Evolutionary conservation across 208 protist species (phyloP).

Genomic region (Leishmania major): DNA sequence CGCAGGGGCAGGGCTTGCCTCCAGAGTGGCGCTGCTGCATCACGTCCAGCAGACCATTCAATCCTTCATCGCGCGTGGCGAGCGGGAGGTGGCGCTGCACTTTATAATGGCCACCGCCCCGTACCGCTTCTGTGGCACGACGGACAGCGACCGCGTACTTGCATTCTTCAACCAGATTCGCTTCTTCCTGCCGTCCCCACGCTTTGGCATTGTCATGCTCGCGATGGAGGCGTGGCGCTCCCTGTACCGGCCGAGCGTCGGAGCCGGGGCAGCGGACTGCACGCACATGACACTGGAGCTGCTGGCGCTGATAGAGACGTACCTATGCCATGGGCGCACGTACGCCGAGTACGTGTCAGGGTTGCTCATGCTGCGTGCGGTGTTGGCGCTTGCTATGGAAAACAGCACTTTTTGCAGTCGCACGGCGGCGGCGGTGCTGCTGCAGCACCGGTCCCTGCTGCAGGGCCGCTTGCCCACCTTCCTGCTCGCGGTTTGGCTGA

Average conservation of each 20-base stretch:
- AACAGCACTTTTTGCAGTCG: slow-evolving; percentile 10
- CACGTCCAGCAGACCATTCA: slow-evolving; percentile 50
- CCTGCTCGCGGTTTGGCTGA: slow-evolving; percentile 55
- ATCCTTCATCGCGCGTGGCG: slow-evolving; percentile 47
- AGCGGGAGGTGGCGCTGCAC: slow-evolving; percentile 62
- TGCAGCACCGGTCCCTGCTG: slow-evolving; percentile 49
- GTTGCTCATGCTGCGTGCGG: slow-evolving; percentile 57
- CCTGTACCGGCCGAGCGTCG: slow-evolving; percentile 51
- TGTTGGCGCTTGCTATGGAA: slow-evolving; percentile 49
- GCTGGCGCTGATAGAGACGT: slow-evolving; percentile 47
- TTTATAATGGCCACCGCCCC: slow-evolving; percentile 60
- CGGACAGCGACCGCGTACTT: slow-evolving; percentile 53
- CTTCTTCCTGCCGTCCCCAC: slow-evolving; percentile 53
- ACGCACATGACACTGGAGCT: slow-evolving; percentile 55
- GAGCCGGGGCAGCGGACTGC: slow-evolving; percentile 46
- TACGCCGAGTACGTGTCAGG: slow-evolving; percentile 59
- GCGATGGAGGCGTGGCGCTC: slow-evolving; percentile 75
- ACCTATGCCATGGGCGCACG: slow-evolving; percentile 47
- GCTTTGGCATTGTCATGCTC: slow-evolving; percentile 58
- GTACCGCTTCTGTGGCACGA: slow-evolving; percentile 45
- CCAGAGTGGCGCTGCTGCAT: slow-evolving; percentile 14
- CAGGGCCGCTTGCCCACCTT: slow-evolving; percentile 45
- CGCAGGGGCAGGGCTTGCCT: neutral
- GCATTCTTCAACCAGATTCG: slow-evolving; percentile 67
- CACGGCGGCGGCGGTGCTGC: slow-evolving; percentile 25